A percentile compares a stretch with the other conserved stretches of the same genome.
These are phyloP conservation scores for Xylaria cubensis DNA, from an alignment of 495 filamentous ascomycete species.

Conservation along the genomic window DNA sequence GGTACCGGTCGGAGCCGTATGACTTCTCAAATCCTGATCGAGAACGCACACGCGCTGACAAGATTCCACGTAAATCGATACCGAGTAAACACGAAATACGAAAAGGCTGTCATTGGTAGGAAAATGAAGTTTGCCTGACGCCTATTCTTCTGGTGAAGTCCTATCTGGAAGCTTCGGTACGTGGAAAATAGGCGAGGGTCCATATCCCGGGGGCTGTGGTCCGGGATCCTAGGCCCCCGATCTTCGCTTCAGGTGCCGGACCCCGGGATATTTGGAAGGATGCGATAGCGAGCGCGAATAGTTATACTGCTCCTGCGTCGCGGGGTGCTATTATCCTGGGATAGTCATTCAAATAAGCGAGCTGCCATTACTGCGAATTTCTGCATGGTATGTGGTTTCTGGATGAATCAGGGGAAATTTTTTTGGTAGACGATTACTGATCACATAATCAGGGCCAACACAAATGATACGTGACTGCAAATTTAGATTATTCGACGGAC, in stretches of 20 bases:
- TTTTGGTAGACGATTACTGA: background rate
- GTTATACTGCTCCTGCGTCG: background rate
- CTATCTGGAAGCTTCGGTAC: background rate
- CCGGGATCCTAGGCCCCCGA: background rate
- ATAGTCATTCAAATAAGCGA: slow-evolving; percentile 1
- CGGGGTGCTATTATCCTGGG: background rate
- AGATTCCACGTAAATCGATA: background rate
- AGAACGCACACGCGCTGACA: background rate
- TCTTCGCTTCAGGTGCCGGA: background rate
- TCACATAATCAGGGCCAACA: background rate
- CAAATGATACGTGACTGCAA: background rate
- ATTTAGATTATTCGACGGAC: background rate
- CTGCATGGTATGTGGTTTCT: background rate
- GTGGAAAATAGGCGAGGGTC: background rate
- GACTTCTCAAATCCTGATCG: background rate
- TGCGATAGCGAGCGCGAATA: background rate
- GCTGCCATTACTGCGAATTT: background rate
- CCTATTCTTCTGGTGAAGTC: background rate
- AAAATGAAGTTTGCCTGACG: background rate
- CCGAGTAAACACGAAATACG: background rate
- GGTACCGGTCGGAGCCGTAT: background rate
- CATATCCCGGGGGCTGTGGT: background rate
- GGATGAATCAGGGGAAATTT: background rate
- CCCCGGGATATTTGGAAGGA: slow-evolving; percentile 2
- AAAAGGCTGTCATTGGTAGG: background rate